Evolutionary conservation across 371 early-diverging fungal genomes (phyloP), one percentile per base, ranked within the genome.

Genomic region (Capillidium heterosporum): DNA sequence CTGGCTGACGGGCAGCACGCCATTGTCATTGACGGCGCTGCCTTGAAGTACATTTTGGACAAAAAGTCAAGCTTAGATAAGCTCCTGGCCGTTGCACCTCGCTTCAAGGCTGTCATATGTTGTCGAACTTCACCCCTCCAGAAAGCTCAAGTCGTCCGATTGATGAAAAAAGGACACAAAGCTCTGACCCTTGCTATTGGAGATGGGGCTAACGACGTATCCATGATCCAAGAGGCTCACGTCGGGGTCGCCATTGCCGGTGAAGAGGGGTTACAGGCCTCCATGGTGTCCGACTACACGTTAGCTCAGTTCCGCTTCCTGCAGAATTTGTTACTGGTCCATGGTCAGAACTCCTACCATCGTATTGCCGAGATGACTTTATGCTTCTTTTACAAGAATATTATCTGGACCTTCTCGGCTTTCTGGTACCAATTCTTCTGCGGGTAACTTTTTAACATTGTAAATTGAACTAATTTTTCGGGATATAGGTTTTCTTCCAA

Each of bases 121-220:
- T 95, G 95, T 61, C 84, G 99, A 48, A 90, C 90, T 0, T 82
- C 84, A 23, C 99, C 99, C 1, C 65, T 92, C 56, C 96, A 98
- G 66, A 99, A 99, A 72, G 95, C 96, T 0, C 69, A 85, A 60
- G 97, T 99, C 29, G 95, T 97, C 1, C 78, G 81, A 52, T 68
- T 94, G 50, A 82, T 99, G n/a, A 81, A 86, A 32, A 77, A 82
- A 48, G 84, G 81, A 32, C 60, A 71, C 43, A 76, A 68, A 32
- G 80, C 81, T 23, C 80, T 81, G 44, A 91, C 87, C 54, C 73
- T 91, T 51, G 95, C 89, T 13, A 89, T 98, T 44, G 99, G 99
- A 19, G 99, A 99, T 69, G 99, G 99, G 8, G 97, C 96, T 54
- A 92, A 93, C 64, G 95, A 93, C 71, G 97, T 87, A 51, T 84